Base-by-base conservation (phyloP, 208 protist species). In the Vickermania ingenoplastis region DNA sequence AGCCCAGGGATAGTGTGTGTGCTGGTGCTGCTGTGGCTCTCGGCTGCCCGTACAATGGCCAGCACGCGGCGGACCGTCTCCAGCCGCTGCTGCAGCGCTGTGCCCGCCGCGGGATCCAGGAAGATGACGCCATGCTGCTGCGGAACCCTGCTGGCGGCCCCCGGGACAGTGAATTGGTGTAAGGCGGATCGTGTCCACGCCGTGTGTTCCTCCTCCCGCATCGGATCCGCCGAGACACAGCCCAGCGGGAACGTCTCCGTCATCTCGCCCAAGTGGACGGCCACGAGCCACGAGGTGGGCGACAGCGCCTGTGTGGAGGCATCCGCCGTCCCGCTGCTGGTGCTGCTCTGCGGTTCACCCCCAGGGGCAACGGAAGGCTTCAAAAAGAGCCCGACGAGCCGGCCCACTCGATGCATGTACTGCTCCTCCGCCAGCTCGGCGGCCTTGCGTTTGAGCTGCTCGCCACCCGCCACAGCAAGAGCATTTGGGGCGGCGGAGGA, bases 211-310 rank as follows among this genome's bases (percentile, higher is more conserved):
- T 58, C 63, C 14, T 70, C 73, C 0, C 71, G 76, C 52, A 86
- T 79, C 36, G 57, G 52, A 5, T 84, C 79, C 53, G 83, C 75
- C 30, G 67, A 75, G 54, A 91, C 36, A 55, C 64, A 66, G 31
- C 77, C 73, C 28, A 81, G 52, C 7, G 62, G 52, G 26, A 87
- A 63, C 2, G 78, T 67, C 41, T 86, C 79, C 7, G 76, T 71
- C n/a, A 64, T 71, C 45, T 89, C 81, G 51, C 81, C 85, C 23
- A 89, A 59, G 68, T 86, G 75, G n/a, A 86, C 71, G 22, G 71
- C 79, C 11, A 89, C 51, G 24, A 89, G 51, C 81, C 81, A 89
- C 4, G 65, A 65, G 14, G 70, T 69, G 1, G 69, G 58, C 49
- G 59, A 56, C 2, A 66, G 71, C 1, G 29, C 36, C 14, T 45